Base-by-base conservation (phyloP, 352 stramenopile species). In the Phytophthora sp. region DNA sequence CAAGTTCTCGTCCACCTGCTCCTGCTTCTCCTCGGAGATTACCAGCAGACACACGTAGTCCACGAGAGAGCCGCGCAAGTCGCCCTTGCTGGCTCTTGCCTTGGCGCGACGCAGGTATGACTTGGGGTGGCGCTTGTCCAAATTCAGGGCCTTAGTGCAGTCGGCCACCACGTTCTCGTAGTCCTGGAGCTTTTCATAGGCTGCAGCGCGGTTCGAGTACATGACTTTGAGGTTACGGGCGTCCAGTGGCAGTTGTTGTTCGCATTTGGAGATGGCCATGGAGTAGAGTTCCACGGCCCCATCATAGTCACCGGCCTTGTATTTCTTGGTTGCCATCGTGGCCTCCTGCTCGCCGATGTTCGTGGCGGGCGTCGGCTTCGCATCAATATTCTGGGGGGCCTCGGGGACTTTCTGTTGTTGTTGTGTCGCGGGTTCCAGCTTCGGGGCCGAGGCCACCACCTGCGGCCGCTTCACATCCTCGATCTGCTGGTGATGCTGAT, bases 201-300 rank as follows among this genome's bases (percentile, higher is more conserved):
- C 84, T 2, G 86, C 83, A 0, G 84, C 86, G 29, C 86, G 82
- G 74, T 94, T 94, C 58, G 86, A 91, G 66, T 86, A 94, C 83
- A 94, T 92, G 60, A 94, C 86, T 60, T 94, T 94, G 26, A 94
- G 66, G 72, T 94, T 92, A 60, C 82, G 80, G 47, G 72, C 73
- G 59, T 93, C 83, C 33, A 88, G 63, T 9, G 83, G 80, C 55
- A 80, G 69, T 8, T 77, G 61, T n/a, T 69, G 46, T 64, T 90
- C 83, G 57, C 76, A 84, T 53, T 87, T 79, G 8, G 62, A 58
- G 65, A 94, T 94, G 23, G 86, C 86, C 0, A 77, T 27, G 11
- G 74, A 78, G 72, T 94, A 94, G 20, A 92, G 80, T 58, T 88
- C 72, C 41, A 94, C 77, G 26, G 86, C 83, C 42, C 86, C 80